Percentiles rank a stretch among this genome's conserved stretches.
Evolutionary conservation across 257 asterid genomes (phyloP).

Genomic region (Anisodus tanguticus): DNA sequence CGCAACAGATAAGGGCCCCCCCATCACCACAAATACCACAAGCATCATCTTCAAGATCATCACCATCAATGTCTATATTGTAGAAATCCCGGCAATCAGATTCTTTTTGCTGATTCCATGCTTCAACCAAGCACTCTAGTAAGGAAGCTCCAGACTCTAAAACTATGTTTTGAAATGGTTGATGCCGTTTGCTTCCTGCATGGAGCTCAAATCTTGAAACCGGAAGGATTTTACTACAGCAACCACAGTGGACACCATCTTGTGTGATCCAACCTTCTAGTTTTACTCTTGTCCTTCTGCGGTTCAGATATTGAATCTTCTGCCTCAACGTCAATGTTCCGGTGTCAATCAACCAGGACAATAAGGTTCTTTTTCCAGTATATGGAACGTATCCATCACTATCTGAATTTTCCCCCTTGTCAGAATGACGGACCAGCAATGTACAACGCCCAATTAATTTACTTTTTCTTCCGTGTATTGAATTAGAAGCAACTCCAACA

Average conservation of each 20-base stretch:
- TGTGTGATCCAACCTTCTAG: constrained; percentile 37
- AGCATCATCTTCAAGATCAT: constrained; percentile 37
- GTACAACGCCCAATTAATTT: constrained; percentile 33
- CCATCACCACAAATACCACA: constrained; percentile 40
- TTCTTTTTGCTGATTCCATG: constrained; percentile 35
- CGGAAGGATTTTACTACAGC: constrained; percentile 37
- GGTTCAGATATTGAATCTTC: constrained; percentile 34
- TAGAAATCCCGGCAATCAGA: constrained; percentile 24
- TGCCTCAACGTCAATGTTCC: constrained; percentile 24
- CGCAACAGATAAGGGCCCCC: constrained; percentile 40
- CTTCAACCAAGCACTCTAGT: constrained; percentile 32
- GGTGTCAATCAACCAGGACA: constrained; percentile 36
- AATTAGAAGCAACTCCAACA: constrained; percentile 12
- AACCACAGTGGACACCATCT: constrained; percentile 36
- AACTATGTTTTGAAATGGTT: constrained; percentile 31
- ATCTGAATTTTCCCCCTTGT: constrained; percentile 21
- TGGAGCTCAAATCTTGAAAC: constrained; percentile 35
- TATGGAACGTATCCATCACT: constrained; percentile 31
- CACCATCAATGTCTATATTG: constrained; percentile 26
- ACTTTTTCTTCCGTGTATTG: constrained; percentile 26
- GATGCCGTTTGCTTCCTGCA: constrained; percentile 34
- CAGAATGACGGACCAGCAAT: constrained; percentile 32
- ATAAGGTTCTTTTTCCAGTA: constrained; percentile 34
- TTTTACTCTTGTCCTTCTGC: constrained; percentile 22
- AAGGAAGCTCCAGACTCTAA: constrained; percentile 33